phyloP scores from a whole-genome alignment of 305 asterid species.

The Caryopteris hybrid region DNA sequence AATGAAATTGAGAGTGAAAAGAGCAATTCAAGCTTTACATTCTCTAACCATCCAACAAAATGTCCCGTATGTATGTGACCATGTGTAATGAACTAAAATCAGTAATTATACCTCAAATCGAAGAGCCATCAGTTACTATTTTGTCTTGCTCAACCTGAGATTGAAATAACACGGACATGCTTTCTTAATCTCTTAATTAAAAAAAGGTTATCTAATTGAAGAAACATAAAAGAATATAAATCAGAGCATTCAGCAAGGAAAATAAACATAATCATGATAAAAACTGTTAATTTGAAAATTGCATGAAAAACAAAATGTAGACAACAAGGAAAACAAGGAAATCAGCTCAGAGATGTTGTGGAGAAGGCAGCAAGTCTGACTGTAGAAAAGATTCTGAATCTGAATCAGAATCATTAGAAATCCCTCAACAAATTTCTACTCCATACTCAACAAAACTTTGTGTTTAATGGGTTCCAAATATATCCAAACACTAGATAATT shows the following conservation, averaged over 20 bases:
- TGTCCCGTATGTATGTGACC: not conserved
- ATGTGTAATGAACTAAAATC: not conserved
- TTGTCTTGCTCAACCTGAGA: conserved; percentile 5
- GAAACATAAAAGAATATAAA: not conserved
- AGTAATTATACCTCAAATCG: conserved; percentile 40
- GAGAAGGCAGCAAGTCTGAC: not conserved
- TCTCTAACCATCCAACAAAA: not conserved
- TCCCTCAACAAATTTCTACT: not conserved
- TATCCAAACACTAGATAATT: not conserved
- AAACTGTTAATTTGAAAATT: not conserved
- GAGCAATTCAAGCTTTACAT: conserved; percentile 9
- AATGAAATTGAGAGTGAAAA: not conserved
- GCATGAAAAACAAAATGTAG: not conserved
- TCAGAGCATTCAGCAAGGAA: not conserved
- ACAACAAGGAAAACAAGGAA: too few relatives aligned
- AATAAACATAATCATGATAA: not conserved
- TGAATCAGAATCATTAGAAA: not conserved
- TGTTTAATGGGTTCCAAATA: not conserved
- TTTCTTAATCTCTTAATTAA: not conserved
- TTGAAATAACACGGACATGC: not conserved
- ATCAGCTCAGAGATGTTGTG: not conserved
- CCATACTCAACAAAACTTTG: not conserved
- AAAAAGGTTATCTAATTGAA: not conserved
- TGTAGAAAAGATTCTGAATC: not conserved
- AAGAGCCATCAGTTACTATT: conserved; percentile 37